Conservation (phyloP, 2,329 filamentous ascomycete genomes). For the Penicillium freii region DNA sequence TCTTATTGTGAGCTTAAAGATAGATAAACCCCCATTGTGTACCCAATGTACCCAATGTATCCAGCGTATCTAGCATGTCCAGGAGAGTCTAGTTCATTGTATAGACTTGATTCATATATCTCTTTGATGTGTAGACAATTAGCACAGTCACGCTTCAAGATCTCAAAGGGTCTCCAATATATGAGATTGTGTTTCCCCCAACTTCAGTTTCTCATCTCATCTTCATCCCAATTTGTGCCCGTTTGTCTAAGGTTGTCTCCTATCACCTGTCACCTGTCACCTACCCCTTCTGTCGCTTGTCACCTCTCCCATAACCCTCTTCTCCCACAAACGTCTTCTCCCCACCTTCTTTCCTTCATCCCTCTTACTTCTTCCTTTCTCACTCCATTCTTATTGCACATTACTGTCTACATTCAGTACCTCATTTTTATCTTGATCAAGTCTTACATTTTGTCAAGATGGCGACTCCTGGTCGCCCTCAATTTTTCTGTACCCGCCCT, state of each 20-base stretch:
- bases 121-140: background rate
- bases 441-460: constrained; percentile 12
- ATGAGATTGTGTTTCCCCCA: background rate
- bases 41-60: background rate
- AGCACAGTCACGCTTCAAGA: background rate
- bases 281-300: background rate
- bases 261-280: background rate
- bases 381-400: background rate
- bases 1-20: background rate
- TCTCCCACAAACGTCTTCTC: constrained; percentile 5
- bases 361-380: constrained; percentile 7
- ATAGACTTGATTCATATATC: background rate
- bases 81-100: background rate
- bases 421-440: background rate
- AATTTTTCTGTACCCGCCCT: constrained; percentile 44
- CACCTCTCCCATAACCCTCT: background rate
- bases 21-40: background rate
- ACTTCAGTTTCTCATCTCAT: background rate
- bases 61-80: background rate
- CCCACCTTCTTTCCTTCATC: constrained; percentile 8
- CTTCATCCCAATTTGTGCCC: background rate
- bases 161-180: background rate
- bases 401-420: background rate
- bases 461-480: constrained; percentile 34
- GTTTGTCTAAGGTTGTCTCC: background rate